Conservation (phyloP, 179 eudicot species). For the Carnegiea gigantea region DNA sequence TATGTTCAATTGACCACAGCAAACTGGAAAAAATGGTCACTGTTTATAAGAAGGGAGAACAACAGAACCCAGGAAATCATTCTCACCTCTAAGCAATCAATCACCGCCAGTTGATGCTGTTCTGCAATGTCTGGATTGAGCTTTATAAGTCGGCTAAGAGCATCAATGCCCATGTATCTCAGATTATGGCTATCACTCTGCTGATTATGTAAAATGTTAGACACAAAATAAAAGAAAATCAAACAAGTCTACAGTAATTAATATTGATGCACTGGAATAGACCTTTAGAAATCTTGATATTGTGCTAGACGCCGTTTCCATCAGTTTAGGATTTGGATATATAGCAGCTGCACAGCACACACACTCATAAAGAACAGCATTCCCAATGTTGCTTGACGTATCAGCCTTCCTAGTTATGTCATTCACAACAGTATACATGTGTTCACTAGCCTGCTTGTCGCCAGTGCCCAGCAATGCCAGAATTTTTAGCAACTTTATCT, state of each 20-base stretch:
- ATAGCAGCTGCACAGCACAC: slow-evolving; percentile 85
- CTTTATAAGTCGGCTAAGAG: slow-evolving; percentile 84
- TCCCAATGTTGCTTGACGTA: slow-evolving; percentile 81
- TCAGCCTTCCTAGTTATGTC: slow-evolving; percentile 88
- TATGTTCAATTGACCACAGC: neutral
- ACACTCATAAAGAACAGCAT: slow-evolving; percentile 92
- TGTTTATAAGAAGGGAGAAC: neutral
- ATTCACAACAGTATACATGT: slow-evolving; percentile 86
- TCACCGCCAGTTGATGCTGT: slow-evolving; percentile 96
- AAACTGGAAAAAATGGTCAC: neutral
- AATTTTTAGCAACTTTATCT: slow-evolving; percentile 93
- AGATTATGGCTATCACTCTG: slow-evolving; percentile 98
- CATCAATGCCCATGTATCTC: slow-evolving; percentile 97
- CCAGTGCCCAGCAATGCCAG: slow-evolving; percentile 82
- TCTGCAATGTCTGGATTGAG: slow-evolving; percentile 92
- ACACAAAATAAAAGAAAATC: slow-evolving; percentile 16
- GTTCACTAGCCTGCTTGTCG: slow-evolving; percentile 93
- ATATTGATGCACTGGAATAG: neutral
- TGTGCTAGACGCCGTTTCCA: slow-evolving; percentile 87
- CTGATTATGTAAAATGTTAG: slow-evolving; percentile 25
- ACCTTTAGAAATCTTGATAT: slow-evolving; percentile 90
- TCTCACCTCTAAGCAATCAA: slow-evolving; percentile 97
- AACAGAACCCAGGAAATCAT: neutral
- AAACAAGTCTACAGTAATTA: neutral
- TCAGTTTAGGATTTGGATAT: slow-evolving; percentile 64